Evolutionary conservation across 2,329 filamentous ascomycete genomes (phyloP).

Genomic region (Colletotrichum cereale): DNA sequence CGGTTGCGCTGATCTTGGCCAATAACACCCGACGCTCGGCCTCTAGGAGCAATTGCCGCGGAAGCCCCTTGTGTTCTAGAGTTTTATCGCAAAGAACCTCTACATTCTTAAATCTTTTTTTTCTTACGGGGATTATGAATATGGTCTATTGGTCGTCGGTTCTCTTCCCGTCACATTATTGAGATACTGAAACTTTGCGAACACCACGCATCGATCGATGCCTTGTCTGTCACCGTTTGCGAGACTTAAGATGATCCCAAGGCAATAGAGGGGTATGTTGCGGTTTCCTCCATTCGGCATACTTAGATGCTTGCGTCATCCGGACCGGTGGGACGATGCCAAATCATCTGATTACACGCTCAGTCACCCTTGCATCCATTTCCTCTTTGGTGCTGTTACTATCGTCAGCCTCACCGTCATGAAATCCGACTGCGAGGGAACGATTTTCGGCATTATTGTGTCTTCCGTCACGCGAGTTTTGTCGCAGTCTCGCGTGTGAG

Average conservation of each 20-base stretch:
- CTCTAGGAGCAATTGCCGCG: not conserved
- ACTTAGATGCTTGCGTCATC: not conserved
- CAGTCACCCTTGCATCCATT: not conserved
- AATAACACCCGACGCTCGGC: not conserved
- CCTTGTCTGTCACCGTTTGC: not conserved
- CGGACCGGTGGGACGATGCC: not conserved
- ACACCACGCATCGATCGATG: not conserved
- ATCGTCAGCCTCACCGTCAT: not conserved
- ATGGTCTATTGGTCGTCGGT: not conserved
- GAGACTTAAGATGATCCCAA: not conserved
- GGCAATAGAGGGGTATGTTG: not conserved
- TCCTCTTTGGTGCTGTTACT: not conserved
- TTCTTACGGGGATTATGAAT: fast-evolving
- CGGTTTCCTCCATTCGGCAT: not conserved
- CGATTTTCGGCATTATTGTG: not conserved
- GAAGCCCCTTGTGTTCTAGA: not conserved
- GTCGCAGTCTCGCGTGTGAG: too few relatives aligned
- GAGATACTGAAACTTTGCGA: too few relatives aligned
- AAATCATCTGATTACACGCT: not conserved
- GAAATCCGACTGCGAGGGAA: not conserved
- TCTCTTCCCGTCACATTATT: not conserved
- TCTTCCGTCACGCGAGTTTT: too few relatives aligned
- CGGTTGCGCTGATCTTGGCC: not conserved
- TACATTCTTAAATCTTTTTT: not conserved
- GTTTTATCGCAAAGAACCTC: too few relatives aligned